Evolutionary conservation across 73 alveolate genomes (phyloP), one percentile per base, ranked within the genome.

Genomic region (Paramecium octaurelia): DNA sequence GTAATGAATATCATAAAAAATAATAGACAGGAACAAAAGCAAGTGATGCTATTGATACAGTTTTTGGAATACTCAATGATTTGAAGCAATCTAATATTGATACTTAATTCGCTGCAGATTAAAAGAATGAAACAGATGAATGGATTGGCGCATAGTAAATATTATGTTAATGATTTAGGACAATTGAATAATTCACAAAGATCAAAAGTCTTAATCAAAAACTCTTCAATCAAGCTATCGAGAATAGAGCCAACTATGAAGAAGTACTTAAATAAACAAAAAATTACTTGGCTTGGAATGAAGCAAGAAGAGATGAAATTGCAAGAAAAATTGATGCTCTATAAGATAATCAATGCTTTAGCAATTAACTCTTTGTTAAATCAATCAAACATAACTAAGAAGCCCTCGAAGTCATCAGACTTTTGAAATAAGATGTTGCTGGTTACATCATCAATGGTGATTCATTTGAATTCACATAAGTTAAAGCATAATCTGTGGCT

Each of bases 21-120:
- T 43, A 18, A 80, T 46, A 80, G 91, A 27, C 75, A 23, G 91
- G 91, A 44, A 80, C 91, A 42, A 80, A 80, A 80, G 91, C 91
- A 42, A 80, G 75, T 46, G 91, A 80, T 80, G 91, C 91, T 46
- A 80, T 80, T 46, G 91, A 80, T 80, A 80, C 91, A 18, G 91
- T 80, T 40, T 80, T 80, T 44, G 70, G 73, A 4, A 1, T 80
- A 44, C 34, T 80, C 10, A 80, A 80, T 80, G 91, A 80, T 42
- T 80, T 80, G 54, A 80, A 44, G 24, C 48, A 80, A 80, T 80
- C 91, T 6, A 80, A 80, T 44, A 35, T 44, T 42, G 91, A 80
- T 80, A 58, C 91, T 23, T 80, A 80, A 46, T 80, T 31, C 23
- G 91, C 91, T 80, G 91, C 91, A 23, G 91, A 80, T 80, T 42